Conservation (phyloP, 2,329 filamentous ascomycete species). For the Pleomassaria siparia region DNA sequence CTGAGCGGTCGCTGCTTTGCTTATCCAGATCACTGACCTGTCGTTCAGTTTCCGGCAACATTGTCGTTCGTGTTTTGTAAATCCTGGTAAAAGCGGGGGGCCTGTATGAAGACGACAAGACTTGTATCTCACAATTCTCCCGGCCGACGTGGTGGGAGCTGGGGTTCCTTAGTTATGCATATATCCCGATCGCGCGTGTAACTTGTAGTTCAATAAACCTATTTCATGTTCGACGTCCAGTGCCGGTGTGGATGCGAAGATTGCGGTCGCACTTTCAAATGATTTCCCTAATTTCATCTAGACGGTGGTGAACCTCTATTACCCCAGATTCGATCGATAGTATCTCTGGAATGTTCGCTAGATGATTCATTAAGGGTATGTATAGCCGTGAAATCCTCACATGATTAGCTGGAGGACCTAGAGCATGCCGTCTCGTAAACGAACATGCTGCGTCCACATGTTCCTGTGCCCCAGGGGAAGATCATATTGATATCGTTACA, state of each 20-base stretch:
- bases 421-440: not conserved
- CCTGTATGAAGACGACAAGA: not conserved
- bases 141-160: not conserved
- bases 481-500: not conserved
- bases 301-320: not conserved
- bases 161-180: not conserved
- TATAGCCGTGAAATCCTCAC: not conserved
- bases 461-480: not conserved
- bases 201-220: not conserved
- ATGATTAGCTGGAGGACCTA: not conserved
- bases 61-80: not conserved
- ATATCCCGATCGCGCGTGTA: constrained; percentile 1
- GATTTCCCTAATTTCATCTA: not conserved
- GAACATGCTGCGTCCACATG: not conserved
- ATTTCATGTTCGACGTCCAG: not conserved
- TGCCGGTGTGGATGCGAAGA: not conserved
- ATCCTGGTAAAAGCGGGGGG: constrained; percentile 1
- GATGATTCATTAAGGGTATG: not conserved
- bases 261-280: not conserved
- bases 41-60: not conserved
- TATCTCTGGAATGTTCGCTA: not conserved
- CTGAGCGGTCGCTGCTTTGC: not conserved
- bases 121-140: not conserved
- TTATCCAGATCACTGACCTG: not conserved
- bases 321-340: not conserved